A percentile compares a stretch with the other conserved stretches of the same genome.
Evolutionary conservation across 1,139 yeast genomes (phyloP).

Genomic region (Yamadazyma siamensis): DNA sequence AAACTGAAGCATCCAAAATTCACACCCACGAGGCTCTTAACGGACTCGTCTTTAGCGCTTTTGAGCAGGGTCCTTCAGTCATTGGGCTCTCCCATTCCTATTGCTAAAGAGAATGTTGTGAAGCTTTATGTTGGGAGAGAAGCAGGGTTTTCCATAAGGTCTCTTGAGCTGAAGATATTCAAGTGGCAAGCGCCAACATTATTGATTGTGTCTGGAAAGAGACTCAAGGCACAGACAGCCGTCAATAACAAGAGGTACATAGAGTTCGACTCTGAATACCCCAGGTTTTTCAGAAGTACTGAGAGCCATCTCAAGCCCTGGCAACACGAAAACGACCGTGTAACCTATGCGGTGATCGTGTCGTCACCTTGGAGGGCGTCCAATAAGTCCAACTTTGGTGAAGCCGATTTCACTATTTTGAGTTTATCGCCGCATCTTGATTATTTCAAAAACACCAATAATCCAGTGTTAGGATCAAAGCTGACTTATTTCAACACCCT

Average conservation of each 20-base stretch:
- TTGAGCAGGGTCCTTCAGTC: constrained; percentile 30
- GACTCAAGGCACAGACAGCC: constrained; percentile 39
- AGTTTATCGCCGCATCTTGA: constrained; percentile 68
- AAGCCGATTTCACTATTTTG: constrained; percentile 48
- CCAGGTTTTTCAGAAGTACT: constrained; percentile 37
- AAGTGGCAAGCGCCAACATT: constrained; percentile 91
- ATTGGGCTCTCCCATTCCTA: constrained; percentile 17
- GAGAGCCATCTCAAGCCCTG: constrained; percentile 30
- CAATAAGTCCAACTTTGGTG: constrained; percentile 72
- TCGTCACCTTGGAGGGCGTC: constrained; percentile 75
- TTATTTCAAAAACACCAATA: constrained; percentile 40
- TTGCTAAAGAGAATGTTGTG: constrained; percentile 43
- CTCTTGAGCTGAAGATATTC: constrained; percentile 78
- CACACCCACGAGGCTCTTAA: constrained; percentile 38
- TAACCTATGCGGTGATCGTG: constrained; percentile 61
- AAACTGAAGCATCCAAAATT: constrained; percentile 11
- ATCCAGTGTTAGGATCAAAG: constrained; percentile 26
- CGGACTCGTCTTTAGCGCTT: constrained; percentile 38
- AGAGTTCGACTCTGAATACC: constrained; percentile 50
- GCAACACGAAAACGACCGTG: constrained; percentile 36
- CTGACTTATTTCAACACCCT: constrained; percentile 61
- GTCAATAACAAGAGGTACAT: constrained; percentile 47
- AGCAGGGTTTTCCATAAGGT: constrained; percentile 82
- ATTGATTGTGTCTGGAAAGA: constrained; percentile 62
- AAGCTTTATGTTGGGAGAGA: constrained; percentile 71